Conservation (phyloP, 2,329 filamentous ascomycete genomes). For the Xylariales sp. region DNA sequence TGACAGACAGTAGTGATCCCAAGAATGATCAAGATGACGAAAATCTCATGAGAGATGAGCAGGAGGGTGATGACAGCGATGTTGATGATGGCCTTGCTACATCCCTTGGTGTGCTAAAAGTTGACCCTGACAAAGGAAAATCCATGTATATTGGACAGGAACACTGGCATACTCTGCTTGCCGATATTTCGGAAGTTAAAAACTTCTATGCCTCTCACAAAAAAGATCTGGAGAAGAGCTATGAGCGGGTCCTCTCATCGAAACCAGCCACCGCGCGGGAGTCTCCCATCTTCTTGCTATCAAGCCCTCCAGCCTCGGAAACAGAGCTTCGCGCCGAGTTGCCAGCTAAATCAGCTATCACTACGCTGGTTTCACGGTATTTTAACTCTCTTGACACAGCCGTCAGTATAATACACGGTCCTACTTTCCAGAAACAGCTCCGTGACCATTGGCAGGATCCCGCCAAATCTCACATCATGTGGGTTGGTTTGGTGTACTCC, state of each 20-base stretch:
- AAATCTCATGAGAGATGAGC: constrained; percentile 40
- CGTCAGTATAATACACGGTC: constrained; percentile 74
- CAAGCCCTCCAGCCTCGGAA: constrained; percentile 66
- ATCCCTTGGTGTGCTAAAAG: constrained; percentile 77
- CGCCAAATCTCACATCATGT: constrained; percentile 68
- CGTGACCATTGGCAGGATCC: constrained; percentile 66
- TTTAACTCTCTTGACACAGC: constrained; percentile 76
- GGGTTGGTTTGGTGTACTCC: constrained; percentile 72
- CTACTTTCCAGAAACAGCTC: constrained; percentile 76
- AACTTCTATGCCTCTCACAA: constrained; percentile 84
- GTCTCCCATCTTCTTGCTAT: constrained; percentile 76
- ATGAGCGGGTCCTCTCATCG: constrained; percentile 68
- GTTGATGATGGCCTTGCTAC: constrained; percentile 64
- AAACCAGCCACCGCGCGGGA: constrained; percentile 57
- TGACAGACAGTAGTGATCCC: constrained; percentile 39
- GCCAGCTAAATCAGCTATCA: constrained; percentile 76
- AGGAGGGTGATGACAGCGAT: constrained; percentile 64
- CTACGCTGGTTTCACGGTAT: constrained; percentile 81
- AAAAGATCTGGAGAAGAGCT: constrained; percentile 80
- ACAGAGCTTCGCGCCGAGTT: constrained; percentile 75
- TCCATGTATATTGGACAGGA: constrained; percentile 78
- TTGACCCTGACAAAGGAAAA: constrained; percentile 72
- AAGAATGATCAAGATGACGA: constrained; percentile 55
- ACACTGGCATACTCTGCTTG: constrained; percentile 76
- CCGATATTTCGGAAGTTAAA: constrained; percentile 88